phyloP scores from a whole-genome alignment of 1,139 yeast genomes.

The Yamadazyma sp. region DNA sequence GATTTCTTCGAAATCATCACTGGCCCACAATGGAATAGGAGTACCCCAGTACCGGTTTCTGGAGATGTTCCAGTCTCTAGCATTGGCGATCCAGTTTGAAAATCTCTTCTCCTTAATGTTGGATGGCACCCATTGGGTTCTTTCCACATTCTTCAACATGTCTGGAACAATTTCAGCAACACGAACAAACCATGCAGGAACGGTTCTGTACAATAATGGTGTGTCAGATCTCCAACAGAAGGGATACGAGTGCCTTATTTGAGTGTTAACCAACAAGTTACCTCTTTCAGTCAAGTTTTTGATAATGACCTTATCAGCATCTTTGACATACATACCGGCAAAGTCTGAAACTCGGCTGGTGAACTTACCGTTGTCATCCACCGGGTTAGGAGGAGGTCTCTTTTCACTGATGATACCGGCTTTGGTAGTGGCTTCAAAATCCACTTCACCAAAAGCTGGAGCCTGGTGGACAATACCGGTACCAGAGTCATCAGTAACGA shows the following conservation, averaged over 20 bases:
- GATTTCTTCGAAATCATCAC: constrained; percentile 88
- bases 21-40: constrained; percentile 96
- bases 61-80: constrained; percentile 98
- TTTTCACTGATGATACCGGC: constrained; percentile 74
- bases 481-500: constrained; percentile 94
- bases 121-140: constrained; percentile 93
- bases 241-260: constrained; percentile 94
- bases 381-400: constrained; percentile 83
- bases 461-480: constrained; percentile 99
- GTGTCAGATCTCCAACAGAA: constrained; percentile 99
- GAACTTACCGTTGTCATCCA: constrained; percentile 88
- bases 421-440: constrained; percentile 78
- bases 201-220: constrained; percentile 91
- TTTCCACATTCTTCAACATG: constrained; percentile 82
- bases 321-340: constrained; percentile 87
- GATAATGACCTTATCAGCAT: constrained; percentile 90
- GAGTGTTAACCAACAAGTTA: constrained; percentile 71
- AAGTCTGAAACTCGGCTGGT: constrained; percentile 71
- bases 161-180: constrained; percentile 83
- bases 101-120: constrained; percentile 91
- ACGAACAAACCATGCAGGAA: constrained; percentile 98
- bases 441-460: constrained; percentile 99
- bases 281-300: constrained; percentile 79
- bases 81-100: constrained; percentile 96
- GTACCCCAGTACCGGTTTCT: constrained; percentile 99